phyloP scores from a whole-genome alignment of 495 filamentous ascomycete species.

The Elaphomyces granulatus region DNA sequence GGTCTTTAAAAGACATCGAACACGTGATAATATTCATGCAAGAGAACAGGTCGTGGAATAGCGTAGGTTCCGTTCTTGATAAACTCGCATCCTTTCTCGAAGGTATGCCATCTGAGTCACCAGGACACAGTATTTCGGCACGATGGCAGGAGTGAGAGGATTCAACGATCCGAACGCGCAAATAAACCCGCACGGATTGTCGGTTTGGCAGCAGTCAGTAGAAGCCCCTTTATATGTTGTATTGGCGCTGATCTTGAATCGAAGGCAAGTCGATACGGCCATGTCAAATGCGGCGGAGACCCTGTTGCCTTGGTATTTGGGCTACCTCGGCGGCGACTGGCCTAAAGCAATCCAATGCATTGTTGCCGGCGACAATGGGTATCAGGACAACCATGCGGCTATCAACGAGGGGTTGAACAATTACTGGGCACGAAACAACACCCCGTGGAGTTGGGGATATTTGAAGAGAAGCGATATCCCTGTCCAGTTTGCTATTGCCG shows the following conservation, averaged over 20 bases:
- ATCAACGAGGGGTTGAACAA: conserved; percentile 37
- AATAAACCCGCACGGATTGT: conserved; percentile 27
- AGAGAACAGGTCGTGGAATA: conserved; percentile 32
- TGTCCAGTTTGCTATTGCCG: conserved; percentile 39
- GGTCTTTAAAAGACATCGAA: conserved; percentile 36
- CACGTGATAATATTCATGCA: conserved; percentile 49
- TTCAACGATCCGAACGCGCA: conserved; percentile 45
- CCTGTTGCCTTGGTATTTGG: conserved; percentile 40
- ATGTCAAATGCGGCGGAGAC: conserved; percentile 21
- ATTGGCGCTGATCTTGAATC: background rate
- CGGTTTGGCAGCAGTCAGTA: conserved; percentile 38
- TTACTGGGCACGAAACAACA: conserved; percentile 38
- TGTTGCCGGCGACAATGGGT: conserved; percentile 36
- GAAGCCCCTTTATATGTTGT: background rate
- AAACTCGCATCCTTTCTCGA: background rate
- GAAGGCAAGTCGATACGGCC: conserved; percentile 9
- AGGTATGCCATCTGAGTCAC: background rate
- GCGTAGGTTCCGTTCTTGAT: conserved; percentile 10
- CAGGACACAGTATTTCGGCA: conserved; percentile 35
- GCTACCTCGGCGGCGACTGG: conserved; percentile 33
- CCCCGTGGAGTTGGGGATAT: conserved; percentile 40
- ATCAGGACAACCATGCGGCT: conserved; percentile 35
- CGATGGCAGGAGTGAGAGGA: conserved; percentile 41
- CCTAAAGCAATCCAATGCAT: conserved; percentile 40
- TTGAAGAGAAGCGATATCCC: conserved; percentile 35